Evolutionary conservation across 257 asterid genomes (phyloP).

Genomic region (Jasminum sambac): DNA sequence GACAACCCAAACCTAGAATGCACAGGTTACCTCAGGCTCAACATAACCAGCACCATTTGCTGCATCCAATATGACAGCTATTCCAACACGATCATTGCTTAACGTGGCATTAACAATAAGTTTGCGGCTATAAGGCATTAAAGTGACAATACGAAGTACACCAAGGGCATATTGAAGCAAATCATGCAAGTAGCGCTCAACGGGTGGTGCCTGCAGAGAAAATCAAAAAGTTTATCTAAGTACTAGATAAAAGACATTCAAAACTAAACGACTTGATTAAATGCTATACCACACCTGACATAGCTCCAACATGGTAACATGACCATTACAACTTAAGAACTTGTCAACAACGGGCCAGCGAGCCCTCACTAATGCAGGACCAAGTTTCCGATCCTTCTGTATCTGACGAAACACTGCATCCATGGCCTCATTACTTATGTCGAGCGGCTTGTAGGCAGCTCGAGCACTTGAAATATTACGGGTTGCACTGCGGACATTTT

Average conservation of each 20-base stretch:
- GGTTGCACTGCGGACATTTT: slow-evolving; percentile 73
- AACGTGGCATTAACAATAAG: slow-evolving; percentile 76
- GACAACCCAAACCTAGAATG: neutral
- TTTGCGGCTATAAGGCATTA: slow-evolving; percentile 86
- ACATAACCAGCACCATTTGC: slow-evolving; percentile 92
- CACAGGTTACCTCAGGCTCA: slow-evolving; percentile 81
- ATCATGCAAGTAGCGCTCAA: slow-evolving; percentile 94
- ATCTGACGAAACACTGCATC: slow-evolving; percentile 84
- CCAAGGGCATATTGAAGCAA: slow-evolving; percentile 96
- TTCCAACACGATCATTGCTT: slow-evolving; percentile 93
- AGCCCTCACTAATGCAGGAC: slow-evolving; percentile 78
- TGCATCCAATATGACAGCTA: slow-evolving; percentile 94
- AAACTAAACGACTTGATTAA: neutral
- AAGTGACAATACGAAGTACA: slow-evolving; percentile 78
- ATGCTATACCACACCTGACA: slow-evolving; percentile 69
- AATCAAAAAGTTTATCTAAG: slow-evolving; percentile 15
- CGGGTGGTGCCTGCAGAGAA: slow-evolving; percentile 82
- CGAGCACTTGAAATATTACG: slow-evolving; percentile 65
- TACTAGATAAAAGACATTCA: slow-evolving; percentile 12
- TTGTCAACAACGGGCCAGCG: slow-evolving; percentile 91
- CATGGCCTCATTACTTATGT: slow-evolving; percentile 90
- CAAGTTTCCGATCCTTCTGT: slow-evolving; percentile 92
- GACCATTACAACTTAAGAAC: slow-evolving; percentile 78
- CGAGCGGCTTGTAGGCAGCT: slow-evolving; percentile 91
- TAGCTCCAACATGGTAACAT: slow-evolving; percentile 88